These are phyloP conservation scores for Ammopiptanthus mongolicus DNA, from an alignment of 306 rosid species.

Conservation along the genomic window DNA sequence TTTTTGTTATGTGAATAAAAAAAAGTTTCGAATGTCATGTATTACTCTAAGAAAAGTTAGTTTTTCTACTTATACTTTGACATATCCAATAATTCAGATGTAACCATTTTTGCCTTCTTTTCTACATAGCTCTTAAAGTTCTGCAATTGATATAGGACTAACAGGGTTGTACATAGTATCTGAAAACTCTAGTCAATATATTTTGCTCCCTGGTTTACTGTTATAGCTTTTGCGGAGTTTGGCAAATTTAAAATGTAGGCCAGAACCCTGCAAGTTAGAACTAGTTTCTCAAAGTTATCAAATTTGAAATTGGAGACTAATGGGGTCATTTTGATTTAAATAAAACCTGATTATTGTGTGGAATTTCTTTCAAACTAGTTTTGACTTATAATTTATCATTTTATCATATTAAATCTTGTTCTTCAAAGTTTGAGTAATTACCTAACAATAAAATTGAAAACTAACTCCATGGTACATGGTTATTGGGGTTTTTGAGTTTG, in stretches of 20 bases:
- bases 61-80: neutral
- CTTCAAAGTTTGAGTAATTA: neutral
- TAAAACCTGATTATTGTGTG: neutral
- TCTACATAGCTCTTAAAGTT: neutral
- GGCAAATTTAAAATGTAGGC: neutral
- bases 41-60: neutral
- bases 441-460: neutral
- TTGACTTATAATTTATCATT: neutral
- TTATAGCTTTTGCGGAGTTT: neutral
- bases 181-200: constrained; percentile 9
- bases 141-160: neutral
- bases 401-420: neutral
- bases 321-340: neutral
- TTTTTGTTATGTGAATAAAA: neutral
- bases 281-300: neutral
- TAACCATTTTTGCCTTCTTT: neutral
- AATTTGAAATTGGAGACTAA: neutral
- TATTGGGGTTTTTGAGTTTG: neutral
- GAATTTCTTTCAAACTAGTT: neutral
- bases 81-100: neutral
- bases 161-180: neutral
- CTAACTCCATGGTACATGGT: neutral
- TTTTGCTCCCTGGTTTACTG: neutral
- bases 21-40: neutral
- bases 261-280: neutral